phyloP scores from a whole-genome alignment of 257 asterid species.

The Solanum sejunctum region DNA sequence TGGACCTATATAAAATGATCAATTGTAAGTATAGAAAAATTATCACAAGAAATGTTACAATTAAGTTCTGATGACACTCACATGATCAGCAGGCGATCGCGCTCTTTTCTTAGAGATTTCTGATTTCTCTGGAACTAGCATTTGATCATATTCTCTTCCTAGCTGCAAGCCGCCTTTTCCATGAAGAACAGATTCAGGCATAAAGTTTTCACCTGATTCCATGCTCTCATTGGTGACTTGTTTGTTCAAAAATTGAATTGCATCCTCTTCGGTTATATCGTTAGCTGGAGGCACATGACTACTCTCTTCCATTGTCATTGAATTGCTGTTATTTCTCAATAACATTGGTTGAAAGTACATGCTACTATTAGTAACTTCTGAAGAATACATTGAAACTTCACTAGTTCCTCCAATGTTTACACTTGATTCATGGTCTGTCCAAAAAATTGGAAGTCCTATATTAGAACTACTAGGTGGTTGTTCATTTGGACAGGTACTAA shows the following conservation, averaged over 20 bases:
- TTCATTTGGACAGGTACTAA: slow-evolving; percentile 21
- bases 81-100: slow-evolving; percentile 9
- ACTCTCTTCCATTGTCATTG: slow-evolving; percentile 13
- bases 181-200: slow-evolving; percentile 6
- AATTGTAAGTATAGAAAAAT: not conserved
- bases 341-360: not conserved
- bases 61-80: not conserved
- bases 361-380: slow-evolving; percentile 1
- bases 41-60: not conserved
- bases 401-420: slow-evolving; percentile 9
- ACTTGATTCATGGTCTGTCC: not conserved
- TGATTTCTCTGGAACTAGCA: slow-evolving; percentile 1
- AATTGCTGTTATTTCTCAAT: not conserved
- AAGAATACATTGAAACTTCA: slow-evolving; percentile 8
- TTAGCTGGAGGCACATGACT: not conserved
- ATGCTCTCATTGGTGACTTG: slow-evolving; percentile 23
- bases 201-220: slow-evolving; percentile 7
- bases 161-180: not conserved
- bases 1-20: slow-evolving; percentile 13
- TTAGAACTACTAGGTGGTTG: slow-evolving; percentile 8
- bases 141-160: not conserved
- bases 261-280: slow-evolving; percentile 11
- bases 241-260: slow-evolving; percentile 19
- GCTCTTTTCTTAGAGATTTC: slow-evolving; percentile 36
- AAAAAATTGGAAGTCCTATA: slow-evolving; percentile 2